Evolutionary conservation across 2,329 filamentous ascomycete species (phyloP).

Genomic region (Aspergillus jensenii): DNA sequence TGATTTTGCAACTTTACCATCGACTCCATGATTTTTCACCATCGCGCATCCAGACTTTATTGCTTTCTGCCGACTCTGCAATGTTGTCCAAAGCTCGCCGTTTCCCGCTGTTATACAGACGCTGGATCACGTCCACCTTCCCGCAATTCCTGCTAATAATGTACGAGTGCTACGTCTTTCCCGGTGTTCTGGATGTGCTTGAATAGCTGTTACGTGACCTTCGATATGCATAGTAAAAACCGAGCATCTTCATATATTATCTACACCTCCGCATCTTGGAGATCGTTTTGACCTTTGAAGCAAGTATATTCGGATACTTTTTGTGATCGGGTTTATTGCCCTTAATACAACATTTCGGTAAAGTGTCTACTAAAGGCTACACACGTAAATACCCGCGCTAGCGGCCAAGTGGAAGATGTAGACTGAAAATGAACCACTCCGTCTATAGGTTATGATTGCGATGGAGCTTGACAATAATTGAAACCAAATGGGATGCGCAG

Average conservation of each 20-base stretch:
- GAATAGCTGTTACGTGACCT: background rate
- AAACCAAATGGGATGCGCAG: background rate
- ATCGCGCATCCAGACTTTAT: background rate
- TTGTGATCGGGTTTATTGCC: background rate
- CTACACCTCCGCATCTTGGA: background rate
- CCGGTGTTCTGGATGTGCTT: slow-evolving; percentile 18
- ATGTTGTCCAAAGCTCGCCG: background rate
- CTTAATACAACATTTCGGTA: background rate
- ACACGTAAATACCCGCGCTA: background rate
- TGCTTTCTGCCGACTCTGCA: slow-evolving; percentile 9
- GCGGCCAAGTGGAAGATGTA: background rate
- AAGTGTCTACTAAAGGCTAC: background rate
- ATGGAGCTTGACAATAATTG: background rate
- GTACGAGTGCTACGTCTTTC: slow-evolving; percentile 6
- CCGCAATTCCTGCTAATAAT: slow-evolving; percentile 2
- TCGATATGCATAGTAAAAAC: slow-evolving; percentile 12
- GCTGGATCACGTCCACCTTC: slow-evolving; percentile 3
- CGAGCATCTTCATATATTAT: background rate
- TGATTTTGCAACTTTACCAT: background rate
- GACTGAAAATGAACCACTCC: background rate
- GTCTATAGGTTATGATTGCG: background rate
- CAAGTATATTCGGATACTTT: background rate
- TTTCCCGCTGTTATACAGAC: background rate
- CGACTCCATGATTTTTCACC: background rate
- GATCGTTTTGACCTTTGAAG: background rate